These are phyloP conservation scores for Aurantiochytrium sp. DNA, from an alignment of 108 stramenopile species.

Conservation along the genomic window DNA sequence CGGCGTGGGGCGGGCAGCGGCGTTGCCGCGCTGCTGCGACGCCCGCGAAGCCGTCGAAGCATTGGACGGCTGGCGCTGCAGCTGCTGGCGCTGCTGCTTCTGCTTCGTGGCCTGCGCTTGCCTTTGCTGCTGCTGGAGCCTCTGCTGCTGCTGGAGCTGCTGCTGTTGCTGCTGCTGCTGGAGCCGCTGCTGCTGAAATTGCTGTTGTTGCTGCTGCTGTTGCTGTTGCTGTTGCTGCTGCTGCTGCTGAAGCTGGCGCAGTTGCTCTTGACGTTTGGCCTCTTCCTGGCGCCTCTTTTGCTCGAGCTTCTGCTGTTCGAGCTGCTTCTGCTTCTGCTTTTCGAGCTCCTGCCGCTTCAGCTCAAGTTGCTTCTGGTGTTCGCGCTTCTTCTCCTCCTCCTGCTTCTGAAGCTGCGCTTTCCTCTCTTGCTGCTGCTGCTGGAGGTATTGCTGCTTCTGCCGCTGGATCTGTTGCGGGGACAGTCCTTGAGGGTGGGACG, in stretches of 20 bases:
- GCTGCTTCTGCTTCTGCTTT: background rate
- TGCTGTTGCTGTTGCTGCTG: conserved; percentile 30
- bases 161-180: conserved; percentile 27
- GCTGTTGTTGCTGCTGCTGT: conserved; percentile 26
- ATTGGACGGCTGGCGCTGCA: too few species aligned
- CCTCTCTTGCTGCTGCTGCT: background rate
- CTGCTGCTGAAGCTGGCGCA: background rate
- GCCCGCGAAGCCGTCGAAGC: too few species aligned
- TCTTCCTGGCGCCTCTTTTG: background rate
- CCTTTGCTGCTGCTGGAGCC: background rate
- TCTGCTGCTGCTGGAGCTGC: conserved; percentile 8
- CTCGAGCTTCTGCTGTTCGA: background rate
- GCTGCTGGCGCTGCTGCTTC: too few species aligned
- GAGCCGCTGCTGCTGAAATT: conserved; percentile 6
- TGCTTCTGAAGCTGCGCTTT: too few species aligned
- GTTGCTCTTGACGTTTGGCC: conserved; percentile 13
- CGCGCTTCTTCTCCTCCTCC: background rate
- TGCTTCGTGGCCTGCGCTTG: too few species aligned
- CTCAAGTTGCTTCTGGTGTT: background rate
- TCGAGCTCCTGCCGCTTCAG: background rate
- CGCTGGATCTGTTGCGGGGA: background rate
- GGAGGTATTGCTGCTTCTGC: background rate
- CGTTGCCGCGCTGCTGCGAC: too few species aligned
- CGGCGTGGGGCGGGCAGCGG: too few species aligned
- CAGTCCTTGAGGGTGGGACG: too few species aligned